Evolutionary conservation across 1,284 basidiomycete species (phyloP).

Genomic region (Apiotrichum akiyoshidainum): DNA sequence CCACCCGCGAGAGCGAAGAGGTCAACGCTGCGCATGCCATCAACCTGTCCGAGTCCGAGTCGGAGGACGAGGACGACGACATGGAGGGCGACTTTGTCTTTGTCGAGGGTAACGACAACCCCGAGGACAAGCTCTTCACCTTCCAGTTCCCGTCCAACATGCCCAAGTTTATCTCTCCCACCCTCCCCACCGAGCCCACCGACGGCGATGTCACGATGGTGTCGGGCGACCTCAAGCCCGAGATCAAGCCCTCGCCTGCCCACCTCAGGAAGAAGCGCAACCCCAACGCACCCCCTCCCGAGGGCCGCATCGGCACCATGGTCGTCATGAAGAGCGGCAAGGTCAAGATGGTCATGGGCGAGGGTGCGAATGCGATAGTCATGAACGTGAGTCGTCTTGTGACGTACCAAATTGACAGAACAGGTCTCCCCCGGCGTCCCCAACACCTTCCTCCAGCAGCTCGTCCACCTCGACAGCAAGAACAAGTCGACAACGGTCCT

Average conservation of each 20-base stretch:
- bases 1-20: conserved; percentile 43
- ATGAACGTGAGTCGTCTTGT: conserved; percentile 63
- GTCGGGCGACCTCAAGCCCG: conserved; percentile 16
- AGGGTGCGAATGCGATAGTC: conserved; percentile 75
- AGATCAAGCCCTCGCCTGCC: conserved; percentile 32
- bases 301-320: conserved; percentile 75
- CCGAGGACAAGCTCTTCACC: conserved; percentile 72
- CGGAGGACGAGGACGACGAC: conserved; percentile 79
- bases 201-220: conserved; percentile 23
- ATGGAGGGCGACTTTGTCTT: conserved; percentile 74
- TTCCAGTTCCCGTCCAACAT: conserved; percentile 92
- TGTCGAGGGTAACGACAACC: conserved; percentile 42
- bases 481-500: conserved; percentile 61
- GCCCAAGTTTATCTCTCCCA: conserved; percentile 61
- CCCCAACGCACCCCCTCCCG: conserved; percentile 53
- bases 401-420: neutral
- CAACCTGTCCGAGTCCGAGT: conserved; percentile 77
- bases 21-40: conserved; percentile 66
- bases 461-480: conserved; percentile 70
- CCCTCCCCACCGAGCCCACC: conserved; percentile 24
- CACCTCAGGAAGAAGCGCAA: conserved; percentile 35
- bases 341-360: conserved; percentile 78
- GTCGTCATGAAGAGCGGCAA: conserved; percentile 77
- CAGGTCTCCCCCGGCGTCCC: conserved; percentile 81
- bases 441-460: conserved; percentile 84